Evolutionary conservation across 371 early-diverging fungal genomes (phyloP), one percentile per base, ranked within the genome.

Genomic region (Blyttiomyces sp.): DNA sequence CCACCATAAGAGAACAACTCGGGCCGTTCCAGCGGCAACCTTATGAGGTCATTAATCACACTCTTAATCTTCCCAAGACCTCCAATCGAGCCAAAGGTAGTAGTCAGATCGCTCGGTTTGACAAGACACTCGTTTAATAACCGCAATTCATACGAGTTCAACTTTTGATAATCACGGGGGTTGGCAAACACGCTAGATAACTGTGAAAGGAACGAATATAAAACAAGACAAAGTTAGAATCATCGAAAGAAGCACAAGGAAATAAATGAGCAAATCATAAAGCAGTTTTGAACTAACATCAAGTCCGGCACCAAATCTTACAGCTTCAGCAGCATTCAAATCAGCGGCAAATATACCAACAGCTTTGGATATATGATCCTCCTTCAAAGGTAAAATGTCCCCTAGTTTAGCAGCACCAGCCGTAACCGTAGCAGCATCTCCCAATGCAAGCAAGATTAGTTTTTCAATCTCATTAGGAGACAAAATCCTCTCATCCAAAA

Each of bases 31-130:
- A 66, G 39, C 1, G 70, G 70, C 31, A 65, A 46, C 6, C 58
- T 34, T 30, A 69, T 66, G 39, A 69, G 34, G 26, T 66, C 66
- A n/a, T 69, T 44, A 23, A 69, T 66, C 17, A 59, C 45, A 13
- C 49, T 39, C 45, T 71, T 71, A 1, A 64, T 64, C 36, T 59
- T 54, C 19, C 31, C 63, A 23, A 71, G 43, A 21, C 68, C 68
- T 21, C 66, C 71, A 35, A 71, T 61, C 17, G 33, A 26, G 23
- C 42, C 53, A 44, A 68, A 71, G 2, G 42, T 42, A 4, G 62
- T 49, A 5, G 30, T 17, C 31, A 63, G 32, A 35, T 57, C 42
- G 0, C 46, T 28, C 16, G 68, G 63, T 36, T 53, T 52, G 16
- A 67, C 46, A 13, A 63, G 33, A 49, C 71, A 70, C 9, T 50